A percentile compares a stretch with the other conserved stretches of the same genome.
Evolutionary conservation across 768 basidiomycete species (phyloP).

Genomic region (Antrodiella citrinella): DNA sequence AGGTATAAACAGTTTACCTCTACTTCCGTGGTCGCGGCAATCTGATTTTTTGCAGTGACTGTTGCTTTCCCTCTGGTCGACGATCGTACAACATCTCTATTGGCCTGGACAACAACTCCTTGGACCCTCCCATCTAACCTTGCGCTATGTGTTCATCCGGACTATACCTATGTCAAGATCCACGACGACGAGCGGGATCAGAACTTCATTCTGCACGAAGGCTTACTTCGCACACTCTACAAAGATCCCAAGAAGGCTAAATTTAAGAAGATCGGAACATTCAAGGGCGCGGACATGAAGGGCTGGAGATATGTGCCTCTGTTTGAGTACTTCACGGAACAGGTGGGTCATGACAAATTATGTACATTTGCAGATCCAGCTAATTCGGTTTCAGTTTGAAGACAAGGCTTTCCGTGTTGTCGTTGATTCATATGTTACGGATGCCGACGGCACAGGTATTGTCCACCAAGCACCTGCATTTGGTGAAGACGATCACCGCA

Average conservation of each 20-base stretch:
- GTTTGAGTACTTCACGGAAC: conserved; percentile 94
- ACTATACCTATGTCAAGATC: conserved; percentile 94
- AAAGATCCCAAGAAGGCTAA: conserved; percentile 97
- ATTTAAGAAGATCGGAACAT: conserved; percentile 83
- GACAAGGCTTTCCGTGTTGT: conserved; percentile 88
- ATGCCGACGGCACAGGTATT: conserved; percentile 91
- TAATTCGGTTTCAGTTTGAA: conserved; percentile 52
- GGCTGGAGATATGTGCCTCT: conserved; percentile 93
- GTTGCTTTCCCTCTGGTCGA: conserved; percentile 90
- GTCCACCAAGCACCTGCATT: conserved; percentile 98
- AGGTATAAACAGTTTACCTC: conserved; percentile 33
- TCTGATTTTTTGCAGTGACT: conserved; percentile 48
- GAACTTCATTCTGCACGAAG: conserved; percentile 90
- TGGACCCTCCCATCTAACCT: conserved; percentile 98
- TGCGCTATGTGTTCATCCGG: conserved; percentile 91
- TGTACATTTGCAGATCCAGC: background rate
- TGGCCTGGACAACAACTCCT: conserved; percentile 99
- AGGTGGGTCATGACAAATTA: conserved; percentile 43
- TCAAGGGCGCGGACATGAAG: conserved; percentile 88
- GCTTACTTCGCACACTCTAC: conserved; percentile 79
- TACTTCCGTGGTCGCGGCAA: background rate
- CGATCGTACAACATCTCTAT: conserved; percentile 79
- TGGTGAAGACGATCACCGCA: conserved; percentile 97
- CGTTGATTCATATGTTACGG: conserved; percentile 88
- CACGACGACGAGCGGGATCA: conserved; percentile 79